Conservation (phyloP, 257 asterid species). For the Leonotis leonurus region DNA sequence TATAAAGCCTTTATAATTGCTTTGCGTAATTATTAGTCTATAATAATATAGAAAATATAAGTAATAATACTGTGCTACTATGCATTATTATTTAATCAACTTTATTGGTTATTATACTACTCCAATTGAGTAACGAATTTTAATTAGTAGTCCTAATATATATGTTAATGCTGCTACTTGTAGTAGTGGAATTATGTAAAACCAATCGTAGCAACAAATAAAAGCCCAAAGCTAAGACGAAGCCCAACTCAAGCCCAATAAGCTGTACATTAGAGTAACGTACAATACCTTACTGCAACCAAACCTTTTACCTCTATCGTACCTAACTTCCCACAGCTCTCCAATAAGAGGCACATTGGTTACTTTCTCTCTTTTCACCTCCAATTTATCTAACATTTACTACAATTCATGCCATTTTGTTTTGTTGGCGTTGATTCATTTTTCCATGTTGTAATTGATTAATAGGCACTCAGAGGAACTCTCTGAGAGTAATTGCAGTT, state of each 20-base stretch:
- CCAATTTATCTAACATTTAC: not conserved
- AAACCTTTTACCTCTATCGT: slow-evolving; percentile 7
- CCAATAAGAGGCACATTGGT: not conserved
- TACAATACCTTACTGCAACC: slow-evolving; percentile 12
- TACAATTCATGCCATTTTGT: not conserved
- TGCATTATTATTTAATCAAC: no score
- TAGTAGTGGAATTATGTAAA: no score
- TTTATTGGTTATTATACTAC: no score
- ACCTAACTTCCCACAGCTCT: slow-evolving; percentile 7
- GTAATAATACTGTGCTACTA: no score
- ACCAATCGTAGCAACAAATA: no score
- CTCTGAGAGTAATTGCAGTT: slow-evolving; percentile 61
- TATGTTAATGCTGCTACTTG: no score
- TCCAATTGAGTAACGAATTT: no score
- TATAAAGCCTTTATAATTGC: no score
- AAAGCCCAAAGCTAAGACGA: not conserved
- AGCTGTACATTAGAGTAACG: not conserved
- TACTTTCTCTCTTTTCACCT: not conserved
- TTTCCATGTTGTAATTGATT: not conserved
- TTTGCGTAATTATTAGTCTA: no score
- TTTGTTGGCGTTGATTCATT: not conserved
- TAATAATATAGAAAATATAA: no score
- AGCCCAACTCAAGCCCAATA: no score
- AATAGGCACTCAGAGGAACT: slow-evolving; percentile 38
- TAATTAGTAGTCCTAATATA: no score